Conservation (phyloP, 2,329 filamentous ascomycete species). For the Trichoderma sp. region DNA sequence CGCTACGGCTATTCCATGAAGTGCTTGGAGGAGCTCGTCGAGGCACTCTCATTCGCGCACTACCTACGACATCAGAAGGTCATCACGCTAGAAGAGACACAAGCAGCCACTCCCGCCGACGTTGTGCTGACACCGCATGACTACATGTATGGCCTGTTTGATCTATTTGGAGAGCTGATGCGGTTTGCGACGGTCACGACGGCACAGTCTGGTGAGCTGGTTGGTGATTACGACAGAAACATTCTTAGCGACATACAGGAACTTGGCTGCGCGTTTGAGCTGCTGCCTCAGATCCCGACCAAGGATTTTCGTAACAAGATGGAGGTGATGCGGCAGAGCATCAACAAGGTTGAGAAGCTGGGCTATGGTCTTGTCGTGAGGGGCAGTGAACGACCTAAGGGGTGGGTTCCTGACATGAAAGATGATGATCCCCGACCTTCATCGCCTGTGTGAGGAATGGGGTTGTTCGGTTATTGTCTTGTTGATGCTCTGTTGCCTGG, state of each 20-base stretch:
- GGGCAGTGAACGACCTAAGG: conserved; percentile 82
- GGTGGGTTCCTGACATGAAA: conserved; percentile 80
- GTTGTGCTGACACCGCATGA: conserved; percentile 74
- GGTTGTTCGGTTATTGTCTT: neutral
- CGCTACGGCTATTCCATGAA: conserved; percentile 79
- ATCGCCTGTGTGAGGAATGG: conserved; percentile 27
- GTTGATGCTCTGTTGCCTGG: neutral
- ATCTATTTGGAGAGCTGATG: conserved; percentile 96
- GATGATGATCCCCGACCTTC: conserved; percentile 32
- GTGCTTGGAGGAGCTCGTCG: conserved; percentile 91
- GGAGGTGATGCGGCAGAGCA: conserved; percentile 80
- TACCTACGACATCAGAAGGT: conserved; percentile 78
- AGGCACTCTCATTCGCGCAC: conserved; percentile 83
- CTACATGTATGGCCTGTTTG: conserved; percentile 87
- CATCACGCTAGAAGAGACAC: conserved; percentile 64
- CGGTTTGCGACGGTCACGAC: conserved; percentile 87
- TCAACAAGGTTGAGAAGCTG: conserved; percentile 89
- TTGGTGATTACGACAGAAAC: conserved; percentile 44
- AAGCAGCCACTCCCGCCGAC: conserved; percentile 45
- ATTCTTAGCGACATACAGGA: conserved; percentile 80
- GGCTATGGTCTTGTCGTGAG: conserved; percentile 85
- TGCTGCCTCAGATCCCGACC: conserved; percentile 58
- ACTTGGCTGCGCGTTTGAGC: conserved; percentile 73
- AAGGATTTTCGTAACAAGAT: conserved; percentile 72
- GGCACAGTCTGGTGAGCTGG: conserved; percentile 64